Evolutionary conservation across 805 yeast genomes (phyloP), one percentile per base, ranked within the genome.

Genomic region (Ascoidea rubescens): DNA sequence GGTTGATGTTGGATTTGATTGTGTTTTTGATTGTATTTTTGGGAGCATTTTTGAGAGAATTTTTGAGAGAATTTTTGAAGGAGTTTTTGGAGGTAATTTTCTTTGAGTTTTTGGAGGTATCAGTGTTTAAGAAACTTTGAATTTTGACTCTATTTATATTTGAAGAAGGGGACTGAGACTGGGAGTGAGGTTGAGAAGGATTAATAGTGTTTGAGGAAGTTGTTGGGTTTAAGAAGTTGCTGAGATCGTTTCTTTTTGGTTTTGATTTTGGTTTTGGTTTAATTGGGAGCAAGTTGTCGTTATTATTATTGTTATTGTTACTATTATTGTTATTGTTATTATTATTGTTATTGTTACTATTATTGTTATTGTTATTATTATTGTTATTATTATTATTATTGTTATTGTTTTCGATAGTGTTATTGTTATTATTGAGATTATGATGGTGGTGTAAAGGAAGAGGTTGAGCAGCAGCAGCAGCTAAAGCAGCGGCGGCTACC

Each of bases 401-500:
- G 16, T 44, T 53, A 5, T 12, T 47, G 12, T 21, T 5, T 6
- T 16, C 21, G 31, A 14, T 16, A 12, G 45, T 12, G 6, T 17
- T 43, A 31, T 8, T 12, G 6, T 17, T 43, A 31, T 8, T 50
- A 54, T 21, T 53, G 53, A 31, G 51, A 46, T 50, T 50, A 47
- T 56, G 32, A 48, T 55, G 53, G 5, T 46, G 48, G 3, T 55
- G 60, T 16, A 74, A 60, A 4, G 89, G 89, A 43, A 85, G 62
- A 1, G 93, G 93, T 12, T 79, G 74, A 12, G 81, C 86, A 2
- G 90, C 90, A 0, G 91, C 93, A 0, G 86, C 87, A 4, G 89
- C 88, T 50, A 85, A 68, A 0, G 91, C 91, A 6, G 90, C 91
- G 1, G 93, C 93, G 0, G 91, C 93, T 6, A 84, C 83, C 58